These are phyloP conservation scores for Aphanomyces stellatus DNA, from an alignment of 352 stramenopile genomes.

Conservation along the genomic window DNA sequence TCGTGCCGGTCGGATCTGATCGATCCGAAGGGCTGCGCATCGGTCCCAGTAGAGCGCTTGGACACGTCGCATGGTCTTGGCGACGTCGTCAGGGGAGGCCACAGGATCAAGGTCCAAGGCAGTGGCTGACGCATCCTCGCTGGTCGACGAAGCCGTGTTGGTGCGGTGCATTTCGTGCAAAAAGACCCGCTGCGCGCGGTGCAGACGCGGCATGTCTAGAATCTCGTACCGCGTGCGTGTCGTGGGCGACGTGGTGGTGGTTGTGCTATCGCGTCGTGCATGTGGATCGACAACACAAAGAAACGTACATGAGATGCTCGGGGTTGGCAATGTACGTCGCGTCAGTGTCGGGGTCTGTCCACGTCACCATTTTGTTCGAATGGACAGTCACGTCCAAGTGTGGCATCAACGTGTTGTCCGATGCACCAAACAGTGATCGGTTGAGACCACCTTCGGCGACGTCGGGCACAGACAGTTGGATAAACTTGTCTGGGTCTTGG, in stretches of 20 bases:
- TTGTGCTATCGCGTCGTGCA: neutral
- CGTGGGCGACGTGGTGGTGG: neutral
- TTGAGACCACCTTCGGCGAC: too few species aligned
- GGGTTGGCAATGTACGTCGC: slow-evolving; percentile 12
- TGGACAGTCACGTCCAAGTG: neutral
- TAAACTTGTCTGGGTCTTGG: slow-evolving; percentile 35
- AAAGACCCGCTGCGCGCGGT: slow-evolving; percentile 4
- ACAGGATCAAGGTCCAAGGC: too few species aligned
- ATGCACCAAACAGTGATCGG: too few species aligned
- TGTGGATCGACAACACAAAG: neutral
- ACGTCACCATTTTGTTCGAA: neutral
- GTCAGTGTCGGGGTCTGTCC: slow-evolving; percentile 16
- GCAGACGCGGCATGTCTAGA: slow-evolving; percentile 3
- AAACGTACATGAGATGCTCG: slow-evolving; percentile 7
- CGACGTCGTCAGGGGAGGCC: neutral
- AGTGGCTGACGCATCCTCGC: too few species aligned
- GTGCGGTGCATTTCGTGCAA: slow-evolving; percentile 14
- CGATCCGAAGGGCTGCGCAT: slow-evolving; percentile 54
- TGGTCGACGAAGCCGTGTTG: neutral
- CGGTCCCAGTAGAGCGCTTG: slow-evolving; percentile 78
- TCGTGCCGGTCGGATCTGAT: slow-evolving; percentile 35
- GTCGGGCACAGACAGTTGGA: neutral
- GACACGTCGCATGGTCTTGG: slow-evolving; percentile 26
- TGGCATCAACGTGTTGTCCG: neutral
- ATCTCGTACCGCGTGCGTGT: neutral